Percentiles rank a stretch among this genome's conserved stretches.
phyloP scores from a whole-genome alignment of 106 monocot genomes.

The Dendrobium huoshanense region DNA sequence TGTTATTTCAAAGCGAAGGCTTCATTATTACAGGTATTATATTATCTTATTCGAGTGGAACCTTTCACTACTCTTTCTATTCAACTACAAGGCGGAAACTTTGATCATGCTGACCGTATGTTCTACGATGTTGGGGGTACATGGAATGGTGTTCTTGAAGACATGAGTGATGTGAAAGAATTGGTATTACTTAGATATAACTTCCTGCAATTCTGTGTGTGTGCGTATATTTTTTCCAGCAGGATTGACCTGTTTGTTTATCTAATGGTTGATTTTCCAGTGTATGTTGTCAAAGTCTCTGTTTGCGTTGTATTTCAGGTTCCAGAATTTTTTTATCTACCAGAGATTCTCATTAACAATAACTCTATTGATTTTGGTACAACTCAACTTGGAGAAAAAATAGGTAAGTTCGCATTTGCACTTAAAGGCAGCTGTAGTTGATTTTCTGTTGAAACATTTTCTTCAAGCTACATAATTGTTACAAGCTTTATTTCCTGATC shows the following conservation, averaged over 20 bases:
- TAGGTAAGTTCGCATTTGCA: slow-evolving; percentile 38
- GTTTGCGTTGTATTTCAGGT: slow-evolving; percentile 38
- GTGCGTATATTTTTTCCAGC: background rate
- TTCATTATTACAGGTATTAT: slow-evolving; percentile 56
- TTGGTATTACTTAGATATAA: slow-evolving; percentile 46
- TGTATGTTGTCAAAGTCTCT: background rate
- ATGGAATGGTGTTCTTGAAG: slow-evolving; percentile 94
- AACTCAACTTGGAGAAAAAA: slow-evolving; percentile 88
- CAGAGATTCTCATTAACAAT: slow-evolving; percentile 73
- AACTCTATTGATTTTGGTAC: slow-evolving; percentile 89
- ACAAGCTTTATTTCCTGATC: slow-evolving; percentile 1
- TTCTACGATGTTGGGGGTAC: slow-evolving; percentile 85
- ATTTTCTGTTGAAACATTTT: background rate
- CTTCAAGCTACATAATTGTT: background rate
- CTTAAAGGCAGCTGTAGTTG: background rate
- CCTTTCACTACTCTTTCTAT: slow-evolving; percentile 95
- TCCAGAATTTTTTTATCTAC: slow-evolving; percentile 96
- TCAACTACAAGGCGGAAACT: slow-evolving; percentile 97
- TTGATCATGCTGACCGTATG: slow-evolving; percentile 99
- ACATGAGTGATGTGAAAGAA: slow-evolving; percentile 99
- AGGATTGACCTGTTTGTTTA: background rate
- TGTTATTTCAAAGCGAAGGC: background rate
- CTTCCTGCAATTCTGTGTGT: background rate
- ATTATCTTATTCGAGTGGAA: slow-evolving; percentile 95
- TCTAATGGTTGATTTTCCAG: background rate